Evolutionary conservation across 2,329 filamentous ascomycete genomes (phyloP).

Genomic region (Phoma sp.): DNA sequence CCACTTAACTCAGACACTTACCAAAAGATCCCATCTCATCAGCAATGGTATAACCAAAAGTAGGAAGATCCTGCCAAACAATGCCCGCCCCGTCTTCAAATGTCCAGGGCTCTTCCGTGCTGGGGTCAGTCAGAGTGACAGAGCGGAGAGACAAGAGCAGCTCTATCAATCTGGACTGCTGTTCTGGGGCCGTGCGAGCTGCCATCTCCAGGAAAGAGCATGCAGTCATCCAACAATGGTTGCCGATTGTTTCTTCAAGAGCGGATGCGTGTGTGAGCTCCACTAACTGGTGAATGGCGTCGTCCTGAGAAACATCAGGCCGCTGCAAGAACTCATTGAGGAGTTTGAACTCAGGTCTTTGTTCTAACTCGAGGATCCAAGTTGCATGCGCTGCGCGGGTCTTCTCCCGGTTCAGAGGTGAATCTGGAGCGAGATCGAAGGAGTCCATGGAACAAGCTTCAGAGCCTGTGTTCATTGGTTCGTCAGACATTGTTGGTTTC

Average conservation of each 20-base stretch:
- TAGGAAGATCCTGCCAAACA: conserved; percentile 17
- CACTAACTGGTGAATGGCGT: not conserved
- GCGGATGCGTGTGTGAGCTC: conserved; percentile 2
- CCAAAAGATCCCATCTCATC: conserved; percentile 16
- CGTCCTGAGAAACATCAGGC: not conserved
- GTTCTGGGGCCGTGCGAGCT: conserved; percentile 9
- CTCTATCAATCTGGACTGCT: conserved; percentile 1
- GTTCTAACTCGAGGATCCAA: conserved; percentile 6
- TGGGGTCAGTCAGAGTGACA: conserved; percentile 2
- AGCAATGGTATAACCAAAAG: conserved; percentile 18
- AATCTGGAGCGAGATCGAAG: conserved; percentile 2
- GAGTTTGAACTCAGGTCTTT: conserved; percentile 6
- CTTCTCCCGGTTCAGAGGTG: conserved; percentile 5
- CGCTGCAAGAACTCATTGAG: not conserved
- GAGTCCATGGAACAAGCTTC: not conserved
- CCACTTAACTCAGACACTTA: not conserved
- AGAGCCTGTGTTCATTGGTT: not conserved
- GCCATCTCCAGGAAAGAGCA: conserved; percentile 8
- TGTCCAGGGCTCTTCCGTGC: conserved; percentile 3
- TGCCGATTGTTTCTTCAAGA: conserved; percentile 1
- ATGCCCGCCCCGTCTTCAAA: conserved; percentile 8
- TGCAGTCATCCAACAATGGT: conserved; percentile 19
- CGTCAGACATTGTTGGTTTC: not conserved
- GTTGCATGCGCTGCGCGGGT: conserved; percentile 3
- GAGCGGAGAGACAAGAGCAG: conserved; percentile 7